phyloP scores from a whole-genome alignment of 139 green algal species.

The Yamagishiella unicocca region DNA sequence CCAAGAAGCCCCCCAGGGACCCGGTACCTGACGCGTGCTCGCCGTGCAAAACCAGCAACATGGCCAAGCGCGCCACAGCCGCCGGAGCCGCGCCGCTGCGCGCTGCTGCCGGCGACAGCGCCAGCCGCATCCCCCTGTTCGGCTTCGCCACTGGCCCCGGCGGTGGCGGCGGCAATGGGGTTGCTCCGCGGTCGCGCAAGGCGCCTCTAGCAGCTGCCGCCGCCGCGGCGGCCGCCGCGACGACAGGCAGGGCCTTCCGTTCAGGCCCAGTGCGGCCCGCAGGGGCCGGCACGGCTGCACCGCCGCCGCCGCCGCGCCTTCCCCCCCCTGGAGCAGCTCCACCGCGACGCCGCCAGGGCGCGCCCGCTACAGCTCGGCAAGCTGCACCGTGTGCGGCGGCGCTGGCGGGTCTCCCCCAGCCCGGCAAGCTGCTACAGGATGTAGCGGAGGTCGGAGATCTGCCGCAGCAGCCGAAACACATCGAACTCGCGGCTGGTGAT shows the following conservation, averaged over 20 bases:
- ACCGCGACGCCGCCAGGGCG: no score
- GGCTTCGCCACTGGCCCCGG: neutral
- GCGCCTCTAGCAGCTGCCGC: neutral
- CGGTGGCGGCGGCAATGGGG: neutral
- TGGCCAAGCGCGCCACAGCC: neutral
- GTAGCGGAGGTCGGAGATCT: no score
- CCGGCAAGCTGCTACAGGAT: no score
- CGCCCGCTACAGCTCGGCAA: no score
- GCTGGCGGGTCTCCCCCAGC: no score
- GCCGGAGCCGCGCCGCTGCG: neutral
- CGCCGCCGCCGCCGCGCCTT: no score
- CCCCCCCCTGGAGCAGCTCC: no score
- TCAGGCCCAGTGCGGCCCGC: no score
- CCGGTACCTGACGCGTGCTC: constrained; percentile 22
- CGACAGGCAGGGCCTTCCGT: neutral
- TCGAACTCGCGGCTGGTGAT: no score
- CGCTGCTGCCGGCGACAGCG: neutral
- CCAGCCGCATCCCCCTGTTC: neutral
- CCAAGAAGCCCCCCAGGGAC: neutral
- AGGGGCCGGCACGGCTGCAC: no score
- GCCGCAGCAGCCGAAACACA: no score
- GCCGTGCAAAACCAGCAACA: neutral
- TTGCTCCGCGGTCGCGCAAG: neutral
- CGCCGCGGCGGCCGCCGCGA: neutral
- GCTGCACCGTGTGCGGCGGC: no score